Evolutionary conservation across 768 basidiomycete species (phyloP), one percentile per base, ranked within the genome.

Genomic region (Calocybe gangraenosa): DNA sequence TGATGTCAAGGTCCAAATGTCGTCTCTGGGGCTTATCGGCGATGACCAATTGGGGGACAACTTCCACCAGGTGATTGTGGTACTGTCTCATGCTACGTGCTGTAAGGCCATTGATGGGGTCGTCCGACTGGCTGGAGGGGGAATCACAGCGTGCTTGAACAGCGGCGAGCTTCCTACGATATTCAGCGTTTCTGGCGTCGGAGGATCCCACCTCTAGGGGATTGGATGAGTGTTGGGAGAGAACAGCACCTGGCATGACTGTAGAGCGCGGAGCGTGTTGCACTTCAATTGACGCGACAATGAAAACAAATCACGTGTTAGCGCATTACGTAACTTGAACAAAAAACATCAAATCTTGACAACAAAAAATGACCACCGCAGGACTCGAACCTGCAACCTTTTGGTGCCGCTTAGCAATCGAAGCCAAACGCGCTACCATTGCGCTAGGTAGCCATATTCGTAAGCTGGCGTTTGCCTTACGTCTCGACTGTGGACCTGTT

Each of bases 381-480:
- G 52, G 52, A 52, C 51, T 89, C 85, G 87, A 89, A 89, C 87
- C 87, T 89, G 86, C 87, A 89, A 83, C 87, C 87, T 88, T 84
- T 87, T 87, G 87, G 86, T 89, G 55, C 70, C 79, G 67, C 69
- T 66, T 56, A 73, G 80, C 80, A 57, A 78, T 86, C 84, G 86
- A 88, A 88, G 85, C 85, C 85, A 87, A 86, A 88, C 84, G 86
- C 86, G 86, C 86, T 88, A 87, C 86, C 86, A 87, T 88, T 87
- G 86, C 84, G 86, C 86, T 70, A 88, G 84, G 84, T 79, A 83
- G 78, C 80, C 82, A 65, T 71, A 17, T 37, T 19, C 33, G 6
- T 20, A 30, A 18, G 17, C 11, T 22, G 8, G 7, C 6, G 20
- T 14, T 5, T 34, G 8, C 7, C n/a, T 37, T 28, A 15, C 9